phyloP scores from a whole-genome alignment of 1,284 basidiomycete genomes.

The Peniophora sp. region DNA sequence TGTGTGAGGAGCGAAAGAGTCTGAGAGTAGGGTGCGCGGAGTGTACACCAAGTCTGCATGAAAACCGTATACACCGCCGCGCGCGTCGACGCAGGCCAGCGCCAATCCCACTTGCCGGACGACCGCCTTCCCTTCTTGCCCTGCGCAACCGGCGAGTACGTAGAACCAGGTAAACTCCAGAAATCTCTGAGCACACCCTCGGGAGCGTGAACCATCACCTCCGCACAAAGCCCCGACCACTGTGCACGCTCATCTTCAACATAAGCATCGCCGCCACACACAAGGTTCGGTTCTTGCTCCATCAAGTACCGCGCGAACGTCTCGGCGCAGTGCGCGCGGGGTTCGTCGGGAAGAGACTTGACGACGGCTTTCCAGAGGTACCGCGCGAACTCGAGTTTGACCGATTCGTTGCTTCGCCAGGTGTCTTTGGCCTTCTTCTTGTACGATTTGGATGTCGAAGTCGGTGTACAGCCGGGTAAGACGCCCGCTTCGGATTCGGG shows the following conservation, averaged over 20 bases:
- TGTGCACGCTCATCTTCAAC: conserved; percentile 32
- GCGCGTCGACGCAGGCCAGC: conserved; percentile 31
- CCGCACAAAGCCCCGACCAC: conserved; percentile 56
- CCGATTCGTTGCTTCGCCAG: conserved; percentile 26
- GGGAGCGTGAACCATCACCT: conserved; percentile 24
- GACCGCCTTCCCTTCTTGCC: not conserved
- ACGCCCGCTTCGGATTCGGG: not conserved
- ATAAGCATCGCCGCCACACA: conserved; percentile 30
- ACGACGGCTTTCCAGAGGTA: conserved; percentile 46
- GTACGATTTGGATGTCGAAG: not conserved
- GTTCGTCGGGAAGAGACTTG: conserved; percentile 30
- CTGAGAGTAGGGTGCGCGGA: conserved; percentile 38
- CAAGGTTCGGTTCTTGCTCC: conserved; percentile 37
- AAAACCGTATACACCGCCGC: conserved; percentile 48
- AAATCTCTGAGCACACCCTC: conserved; percentile 33
- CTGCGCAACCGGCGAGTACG: too few species aligned
- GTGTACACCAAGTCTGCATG: conserved; percentile 41
- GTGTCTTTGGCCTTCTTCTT: not conserved
- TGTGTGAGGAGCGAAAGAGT: conserved; percentile 42
- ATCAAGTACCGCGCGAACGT: conserved; percentile 40
- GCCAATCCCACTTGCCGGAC: conserved; percentile 22
- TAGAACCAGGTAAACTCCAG: conserved; percentile 28
- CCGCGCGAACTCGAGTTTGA: conserved; percentile 45
- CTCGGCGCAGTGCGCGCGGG: conserved; percentile 34
- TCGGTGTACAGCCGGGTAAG: not conserved